Base-by-base conservation (phyloP, 225 moss, liverwort and hornwort species). In the Lunularia cruciata region DNA sequence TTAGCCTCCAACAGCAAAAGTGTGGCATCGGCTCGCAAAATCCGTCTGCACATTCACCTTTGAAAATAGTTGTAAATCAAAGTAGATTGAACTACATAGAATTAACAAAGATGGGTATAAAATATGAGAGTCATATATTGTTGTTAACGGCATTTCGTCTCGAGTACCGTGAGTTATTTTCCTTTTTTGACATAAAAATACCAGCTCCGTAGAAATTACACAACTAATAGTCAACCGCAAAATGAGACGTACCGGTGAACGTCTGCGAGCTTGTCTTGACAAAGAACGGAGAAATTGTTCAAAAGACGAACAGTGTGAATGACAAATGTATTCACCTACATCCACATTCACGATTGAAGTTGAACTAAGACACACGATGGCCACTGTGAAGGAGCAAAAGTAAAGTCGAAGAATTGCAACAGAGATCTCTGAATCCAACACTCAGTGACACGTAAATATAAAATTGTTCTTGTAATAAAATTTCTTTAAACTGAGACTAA, bases 201-300 rank as follows among this genome's bases (percentile, higher is more conserved):
- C n/a, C n/a, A n/a, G n/a, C n/a, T 10, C 23, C 39, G 40, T 0
- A 27, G 9, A 5, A 39, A n/a, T 14, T 61, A 23, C 9, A 34
- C 2, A 12, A 38, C 13, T 2, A 16, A 13, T 2, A 0, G 27
- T 53, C 11, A 53, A 8, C 25, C 9, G 9, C n/a, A 13, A 22
- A 39, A 38, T 7, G 60, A 22, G 8, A 46, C 34, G 0, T 57
- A 81, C 84, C 81, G 58, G 49, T 85, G 85, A 48, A 85, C 67
- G 28, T 85, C 76, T 28, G 78, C 81, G 16, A 85, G 81, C 57
- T 85, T 81, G 63, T 81, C 69, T 61, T 85, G 81, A 70, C 85
- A 85, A 55, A 81, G 65, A 28, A 78, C 70, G 6, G 78, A 71
- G 22, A 85, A 81, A 18, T 85, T 85, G 78, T 85, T 85, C 20